phyloP scores from a whole-genome alignment of 2,329 filamentous ascomycete genomes.

The Penicillium vulpinum region DNA sequence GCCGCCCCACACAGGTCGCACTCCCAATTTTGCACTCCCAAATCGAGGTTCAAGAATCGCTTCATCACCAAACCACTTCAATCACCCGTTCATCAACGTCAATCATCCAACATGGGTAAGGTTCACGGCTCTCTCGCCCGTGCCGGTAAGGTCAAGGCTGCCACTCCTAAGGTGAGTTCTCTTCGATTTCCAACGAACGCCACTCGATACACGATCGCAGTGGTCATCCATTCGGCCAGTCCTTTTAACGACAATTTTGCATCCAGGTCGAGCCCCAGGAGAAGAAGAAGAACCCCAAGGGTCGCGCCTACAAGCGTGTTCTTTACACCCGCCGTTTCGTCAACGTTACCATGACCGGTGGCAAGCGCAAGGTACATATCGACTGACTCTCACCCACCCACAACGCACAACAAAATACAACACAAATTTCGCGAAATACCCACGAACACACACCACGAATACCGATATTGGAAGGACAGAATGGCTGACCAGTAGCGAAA shows the following conservation, averaged over 20 bases:
- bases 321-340: constrained; percentile 97
- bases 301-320: constrained; percentile 94
- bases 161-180: constrained; percentile 48
- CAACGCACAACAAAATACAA: constrained; percentile 26
- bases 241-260: constrained; percentile 22
- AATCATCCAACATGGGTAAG: constrained; percentile 69
- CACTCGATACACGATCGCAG: constrained; percentile 15
- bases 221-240: constrained; percentile 6
- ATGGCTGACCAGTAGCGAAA: constrained; percentile 18
- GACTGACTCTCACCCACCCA: constrained; percentile 16
- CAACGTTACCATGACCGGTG: constrained; percentile 94
- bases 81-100: constrained; percentile 26
- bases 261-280: constrained; percentile 51
- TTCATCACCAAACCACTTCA: constrained; percentile 28
- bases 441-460: constrained; percentile 12
- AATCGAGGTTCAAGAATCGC: constrained; percentile 22
- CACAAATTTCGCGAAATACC: not conserved
- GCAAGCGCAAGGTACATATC: constrained; percentile 86
- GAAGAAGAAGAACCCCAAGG: constrained; percentile 97
- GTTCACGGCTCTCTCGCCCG: constrained; percentile 92
- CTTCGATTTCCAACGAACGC: constrained; percentile 10
- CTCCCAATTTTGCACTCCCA: constrained; percentile 30
- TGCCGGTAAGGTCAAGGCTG: constrained; percentile 98
- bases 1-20: constrained; percentile 30
- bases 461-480: constrained; percentile 5